phyloP scores from a whole-genome alignment of 1,284 basidiomycete species.

The Agaricales sp. region DNA sequence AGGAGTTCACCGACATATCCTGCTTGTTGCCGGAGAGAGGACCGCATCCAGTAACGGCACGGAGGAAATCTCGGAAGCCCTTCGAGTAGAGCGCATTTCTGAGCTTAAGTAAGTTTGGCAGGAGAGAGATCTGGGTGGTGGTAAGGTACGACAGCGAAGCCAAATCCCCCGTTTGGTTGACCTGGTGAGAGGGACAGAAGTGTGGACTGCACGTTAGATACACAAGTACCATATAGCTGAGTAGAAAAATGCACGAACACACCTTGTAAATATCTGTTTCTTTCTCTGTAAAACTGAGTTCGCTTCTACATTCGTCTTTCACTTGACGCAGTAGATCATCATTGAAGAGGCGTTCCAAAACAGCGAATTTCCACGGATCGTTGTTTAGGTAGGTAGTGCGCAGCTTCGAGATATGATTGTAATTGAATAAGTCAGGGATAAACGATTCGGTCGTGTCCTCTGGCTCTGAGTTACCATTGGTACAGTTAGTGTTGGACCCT shows the following conservation, averaged over 20 bases:
- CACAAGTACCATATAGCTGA: too few relatives aligned
- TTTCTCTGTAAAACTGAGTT: constrained; percentile 92
- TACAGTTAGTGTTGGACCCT: neutral
- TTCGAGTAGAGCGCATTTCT: constrained; percentile 90
- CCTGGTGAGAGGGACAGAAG: too few relatives aligned
- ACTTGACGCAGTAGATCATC: constrained; percentile 72
- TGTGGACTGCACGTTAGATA: too few relatives aligned
- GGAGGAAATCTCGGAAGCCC: constrained; percentile 79
- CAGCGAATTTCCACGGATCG: constrained; percentile 77
- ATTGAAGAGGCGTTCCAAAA: constrained; percentile 78
- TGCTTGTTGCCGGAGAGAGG: constrained; percentile 88
- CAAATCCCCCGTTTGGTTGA: constrained; percentile 96
- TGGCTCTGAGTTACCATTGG: neutral
- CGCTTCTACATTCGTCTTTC: constrained; percentile 73
- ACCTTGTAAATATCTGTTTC: constrained; percentile 99
- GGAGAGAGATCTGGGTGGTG: constrained; percentile 63
- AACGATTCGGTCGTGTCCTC: constrained; percentile 21
- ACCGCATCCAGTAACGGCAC: constrained; percentile 87
- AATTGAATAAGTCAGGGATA: constrained; percentile 44
- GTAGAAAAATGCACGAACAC: constrained; percentile 12
- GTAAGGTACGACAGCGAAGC: constrained; percentile 85
- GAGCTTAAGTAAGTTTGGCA: constrained; percentile 73
- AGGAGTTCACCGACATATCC: constrained; percentile 94
- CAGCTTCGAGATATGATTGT: constrained; percentile 42
- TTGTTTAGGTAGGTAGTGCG: constrained; percentile 46